These are phyloP conservation scores for Vigna mungo DNA, from an alignment of 306 rosid species.

Conservation along the genomic window DNA sequence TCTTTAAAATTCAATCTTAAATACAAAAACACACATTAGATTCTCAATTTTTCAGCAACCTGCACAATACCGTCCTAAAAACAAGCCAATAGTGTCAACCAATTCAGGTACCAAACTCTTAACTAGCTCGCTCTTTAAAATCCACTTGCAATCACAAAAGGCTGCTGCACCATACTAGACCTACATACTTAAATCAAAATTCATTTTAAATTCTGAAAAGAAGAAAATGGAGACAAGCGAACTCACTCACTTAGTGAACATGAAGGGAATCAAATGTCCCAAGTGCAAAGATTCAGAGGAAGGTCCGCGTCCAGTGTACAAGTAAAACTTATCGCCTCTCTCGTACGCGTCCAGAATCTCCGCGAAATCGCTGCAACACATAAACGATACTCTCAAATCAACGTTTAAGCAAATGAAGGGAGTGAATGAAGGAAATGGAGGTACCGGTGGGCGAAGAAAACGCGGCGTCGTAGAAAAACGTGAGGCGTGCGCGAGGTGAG, in stretches of 20 bases:
- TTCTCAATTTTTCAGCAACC: no score
- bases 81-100: not conserved
- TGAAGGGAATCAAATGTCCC: constrained; percentile 89
- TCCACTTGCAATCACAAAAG: not conserved
- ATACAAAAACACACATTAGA: no score
- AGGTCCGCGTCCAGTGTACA: constrained; percentile 93
- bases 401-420: not conserved
- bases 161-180: not conserved
- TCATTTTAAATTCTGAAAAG: not conserved
- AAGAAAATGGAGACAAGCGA: not conserved
- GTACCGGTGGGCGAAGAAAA: constrained; percentile 94
- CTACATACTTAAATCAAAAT: not conserved
- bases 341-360: constrained; percentile 79
- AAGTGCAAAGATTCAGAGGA: constrained; percentile 96
- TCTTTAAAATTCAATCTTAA: no score
- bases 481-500: constrained; percentile 81
- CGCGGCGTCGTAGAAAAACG: constrained; percentile 89
- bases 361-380: constrained; percentile 62
- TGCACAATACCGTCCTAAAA: not conserved
- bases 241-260: constrained; percentile 87
- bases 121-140: not conserved
- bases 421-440: not conserved
- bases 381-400: not conserved
- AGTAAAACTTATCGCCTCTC: constrained; percentile 82
- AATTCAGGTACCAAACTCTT: not conserved